phyloP scores from a whole-genome alignment of 1,284 basidiomycete genomes.

The Fomitopsis palustris region DNA sequence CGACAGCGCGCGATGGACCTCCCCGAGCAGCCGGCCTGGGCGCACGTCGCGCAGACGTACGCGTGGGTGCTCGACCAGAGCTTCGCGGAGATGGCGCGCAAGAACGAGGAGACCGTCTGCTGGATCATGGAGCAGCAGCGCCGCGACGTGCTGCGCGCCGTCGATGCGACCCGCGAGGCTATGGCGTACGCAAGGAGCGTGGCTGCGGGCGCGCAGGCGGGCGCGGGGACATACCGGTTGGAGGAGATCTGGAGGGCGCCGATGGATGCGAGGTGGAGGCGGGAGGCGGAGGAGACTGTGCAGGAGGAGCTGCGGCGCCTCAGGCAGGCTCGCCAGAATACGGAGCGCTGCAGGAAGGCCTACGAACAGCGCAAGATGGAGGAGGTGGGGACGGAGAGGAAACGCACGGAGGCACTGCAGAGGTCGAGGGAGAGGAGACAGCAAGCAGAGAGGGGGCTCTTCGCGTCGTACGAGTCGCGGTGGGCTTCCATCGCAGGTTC shows the following conservation, averaged over 20 bases:
- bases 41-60: conserved; percentile 46
- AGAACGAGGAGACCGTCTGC: conserved; percentile 49
- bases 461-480: conserved; percentile 56
- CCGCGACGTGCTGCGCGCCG: conserved; percentile 23
- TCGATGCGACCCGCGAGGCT: neutral
- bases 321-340: conserved; percentile 25
- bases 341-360: conserved; percentile 34
- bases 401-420: conserved; percentile 33
- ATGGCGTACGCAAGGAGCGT: conserved; percentile 48
- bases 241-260: conserved; percentile 49
- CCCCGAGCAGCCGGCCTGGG: conserved; percentile 20
- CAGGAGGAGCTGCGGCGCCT: conserved; percentile 30
- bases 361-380: conserved; percentile 28
- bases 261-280: conserved; percentile 16
- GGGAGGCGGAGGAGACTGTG: conserved; percentile 31
- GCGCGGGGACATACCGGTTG: conserved; percentile 20
- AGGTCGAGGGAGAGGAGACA: conserved; percentile 32
- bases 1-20: conserved; percentile 5
- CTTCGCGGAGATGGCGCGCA: conserved; percentile 36
- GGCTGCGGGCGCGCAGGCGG: conserved; percentile 32
- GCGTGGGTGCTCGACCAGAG: conserved; percentile 57
- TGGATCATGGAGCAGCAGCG: conserved; percentile 55
- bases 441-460: conserved; percentile 48
- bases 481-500: conserved; percentile 48
- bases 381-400: conserved; percentile 22